Base-by-base conservation (phyloP, 2,329 filamentous ascomycete species). In the Phyllosticta paracitricarpa region DNA sequence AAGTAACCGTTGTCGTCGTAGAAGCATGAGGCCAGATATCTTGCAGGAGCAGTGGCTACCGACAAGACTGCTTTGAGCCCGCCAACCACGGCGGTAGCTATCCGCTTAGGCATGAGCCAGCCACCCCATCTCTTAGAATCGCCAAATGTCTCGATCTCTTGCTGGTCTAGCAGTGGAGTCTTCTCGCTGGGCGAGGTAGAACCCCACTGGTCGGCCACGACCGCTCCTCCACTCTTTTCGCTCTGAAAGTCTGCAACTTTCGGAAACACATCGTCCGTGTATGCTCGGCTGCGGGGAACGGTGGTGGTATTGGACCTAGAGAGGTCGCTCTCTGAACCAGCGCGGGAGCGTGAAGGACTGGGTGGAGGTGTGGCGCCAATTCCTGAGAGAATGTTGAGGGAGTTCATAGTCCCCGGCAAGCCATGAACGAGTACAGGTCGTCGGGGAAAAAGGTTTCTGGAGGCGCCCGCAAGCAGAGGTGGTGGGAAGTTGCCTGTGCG, bases 311-410 rank as follows among this genome's bases (percentile, higher is more conserved):
- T 67, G n/a, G 70, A 59, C 54, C 64, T 66, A 62, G 65, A 69
- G 61, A 75, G 71, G 64, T 80, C 79, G 67, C 77, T 77, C 67
- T 82, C 77, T 51, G 81, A 83, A 64, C 76, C 76, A 64, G 81
- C 80, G 67, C 82, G 80, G 64, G 81, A 80, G 65, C 81, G 80
- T 62, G 76, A 71, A 62, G 78, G 77, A 60, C 73, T 75, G 59
- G 81, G 73, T 63, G 76, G 76, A 66, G 82, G 78, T 65, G 82
- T 81, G 71, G 79, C 80, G 71, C 83, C 82, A 71, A 86, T 83
- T 73, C 89, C 86, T 71, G 91, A 94, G 75, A 97, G 85, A 75
- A 96, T 90, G 79, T 94, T 96, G 80, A 96, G 82, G 70, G 92
- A 96, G 86, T 97, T 97, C 93, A 97, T 97, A 62, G 82, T 89